These are phyloP conservation scores for Suillus weaverae DNA, from an alignment of 768 basidiomycete genomes.

Conservation along the genomic window DNA sequence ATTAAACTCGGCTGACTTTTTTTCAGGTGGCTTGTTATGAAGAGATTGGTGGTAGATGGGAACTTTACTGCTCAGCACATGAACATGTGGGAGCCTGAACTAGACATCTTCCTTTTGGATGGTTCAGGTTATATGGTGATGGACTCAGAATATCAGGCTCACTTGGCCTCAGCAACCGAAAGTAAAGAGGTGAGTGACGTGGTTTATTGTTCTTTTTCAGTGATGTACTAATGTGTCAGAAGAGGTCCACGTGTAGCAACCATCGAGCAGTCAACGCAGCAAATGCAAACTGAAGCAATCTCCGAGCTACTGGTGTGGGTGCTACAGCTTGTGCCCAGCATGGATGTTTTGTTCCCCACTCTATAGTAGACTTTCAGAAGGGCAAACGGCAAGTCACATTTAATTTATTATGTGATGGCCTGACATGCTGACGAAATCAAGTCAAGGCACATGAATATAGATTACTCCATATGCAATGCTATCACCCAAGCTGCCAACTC, in stretches of 20 bases:
- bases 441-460: conserved; percentile 29
- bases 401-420: neutral
- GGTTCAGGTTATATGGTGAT: conserved; percentile 30
- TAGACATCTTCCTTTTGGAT: conserved; percentile 27
- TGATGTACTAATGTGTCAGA: neutral
- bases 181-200: conserved; percentile 5
- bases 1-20: neutral
- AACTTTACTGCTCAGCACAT: conserved; percentile 17
- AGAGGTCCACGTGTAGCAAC: conserved; percentile 16
- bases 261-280: conserved; percentile 21
- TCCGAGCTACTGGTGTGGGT: conserved; percentile 28
- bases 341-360: conserved; percentile 31
- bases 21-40: conserved; percentile 1
- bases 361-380: conserved; percentile 32
- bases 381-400: conserved; percentile 23
- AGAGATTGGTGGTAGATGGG: conserved; percentile 11
- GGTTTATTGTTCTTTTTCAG: neutral
- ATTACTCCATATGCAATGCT: conserved; percentile 25
- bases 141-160: conserved; percentile 18
- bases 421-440: neutral
- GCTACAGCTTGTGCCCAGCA: conserved; percentile 31
- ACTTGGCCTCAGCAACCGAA: conserved; percentile 14
- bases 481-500: conserved; percentile 9
- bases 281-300: conserved; percentile 13
- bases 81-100: conserved; percentile 22